Conservation (phyloP, 2,329 filamentous ascomycete species). For the Ambrosiella beaveri region DNA sequence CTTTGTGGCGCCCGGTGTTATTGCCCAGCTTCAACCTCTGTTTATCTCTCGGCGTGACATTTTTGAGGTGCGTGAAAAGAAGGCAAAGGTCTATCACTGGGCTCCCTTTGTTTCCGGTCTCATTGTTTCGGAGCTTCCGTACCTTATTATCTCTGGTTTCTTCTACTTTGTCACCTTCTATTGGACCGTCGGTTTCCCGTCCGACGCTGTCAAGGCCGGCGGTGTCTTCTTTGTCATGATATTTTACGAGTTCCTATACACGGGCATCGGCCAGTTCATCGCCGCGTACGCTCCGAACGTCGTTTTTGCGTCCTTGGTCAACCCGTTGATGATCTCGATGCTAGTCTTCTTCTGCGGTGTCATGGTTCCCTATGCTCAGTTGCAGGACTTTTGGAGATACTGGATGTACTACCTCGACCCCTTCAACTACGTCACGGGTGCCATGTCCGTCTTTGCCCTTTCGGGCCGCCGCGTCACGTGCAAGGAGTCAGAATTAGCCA, state of each 20-base stretch:
- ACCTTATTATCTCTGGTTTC: conserved; percentile 45
- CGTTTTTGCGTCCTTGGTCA: conserved; percentile 40
- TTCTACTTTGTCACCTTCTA: conserved; percentile 46
- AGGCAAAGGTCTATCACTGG: conserved; percentile 42
- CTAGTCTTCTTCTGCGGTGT: conserved; percentile 60
- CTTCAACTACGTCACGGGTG: conserved; percentile 43
- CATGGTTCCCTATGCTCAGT: conserved; percentile 45
- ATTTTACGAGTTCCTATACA: conserved; percentile 43
- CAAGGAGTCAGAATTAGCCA: conserved; percentile 29
- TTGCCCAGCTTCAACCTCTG: conserved; percentile 41
- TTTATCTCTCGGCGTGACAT: conserved; percentile 40
- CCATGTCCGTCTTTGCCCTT: conserved; percentile 33
- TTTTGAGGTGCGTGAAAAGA: conserved; percentile 41
- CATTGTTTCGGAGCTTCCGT: conserved; percentile 54
- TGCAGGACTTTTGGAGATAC: conserved; percentile 49
- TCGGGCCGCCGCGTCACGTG: conserved; percentile 32
- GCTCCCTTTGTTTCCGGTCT: conserved; percentile 47
- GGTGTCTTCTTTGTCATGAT: conserved; percentile 37
- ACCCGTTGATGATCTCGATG: conserved; percentile 37
- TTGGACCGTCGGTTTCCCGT: conserved; percentile 33
- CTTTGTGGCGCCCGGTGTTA: conserved; percentile 40
- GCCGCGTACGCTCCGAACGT: conserved; percentile 45
- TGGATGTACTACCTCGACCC: conserved; percentile 48
- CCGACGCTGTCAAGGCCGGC: conserved; percentile 29
- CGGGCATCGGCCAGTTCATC: conserved; percentile 44